Percentiles rank a stretch among this genome's conserved stretches.
Conservation (phyloP, 306 rosid species). For the Vigna reflexopilosa region DNA sequence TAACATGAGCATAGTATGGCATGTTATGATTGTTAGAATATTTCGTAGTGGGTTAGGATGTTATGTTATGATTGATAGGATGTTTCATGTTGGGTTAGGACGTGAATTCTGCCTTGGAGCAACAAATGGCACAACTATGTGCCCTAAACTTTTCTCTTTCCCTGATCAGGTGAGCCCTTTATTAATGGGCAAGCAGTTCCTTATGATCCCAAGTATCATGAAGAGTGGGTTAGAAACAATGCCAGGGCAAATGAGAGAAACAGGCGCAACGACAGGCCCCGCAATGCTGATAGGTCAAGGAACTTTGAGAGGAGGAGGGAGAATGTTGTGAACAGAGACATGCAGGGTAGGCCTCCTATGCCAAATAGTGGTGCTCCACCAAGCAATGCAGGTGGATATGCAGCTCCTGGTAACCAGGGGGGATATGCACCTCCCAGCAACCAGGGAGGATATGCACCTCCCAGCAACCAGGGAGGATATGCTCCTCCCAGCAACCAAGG, state of each 20-base stretch:
- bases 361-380: conserved; percentile 52
- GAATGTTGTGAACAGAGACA: conserved; percentile 69
- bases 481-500: conserved; percentile 28
- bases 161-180: conserved; percentile 85
- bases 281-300: conserved; percentile 79
- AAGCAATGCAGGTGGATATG: conserved; percentile 37
- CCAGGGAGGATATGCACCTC: conserved; percentile 37
- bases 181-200: conserved; percentile 92
- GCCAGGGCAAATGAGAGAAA: conserved; percentile 93
- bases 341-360: conserved; percentile 61
- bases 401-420: not conserved
- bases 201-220: conserved; percentile 91
- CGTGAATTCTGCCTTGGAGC: not conserved
- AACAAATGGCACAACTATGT: conserved; percentile 1
- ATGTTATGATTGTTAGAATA: not conserved
- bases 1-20: not conserved
- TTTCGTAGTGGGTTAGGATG: not conserved
- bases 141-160: conserved; percentile 15
- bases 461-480: conserved; percentile 33
- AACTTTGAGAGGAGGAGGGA: conserved; percentile 94
- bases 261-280: conserved; percentile 92
- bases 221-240: conserved; percentile 94
- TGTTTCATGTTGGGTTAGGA: not conserved
- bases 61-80: not conserved
- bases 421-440: conserved; percentile 43